Percentiles rank a stretch among this genome's conserved stretches.
Conservation (phyloP, 2,329 filamentous ascomycete species). For the Sarocladiaceae sp. region DNA sequence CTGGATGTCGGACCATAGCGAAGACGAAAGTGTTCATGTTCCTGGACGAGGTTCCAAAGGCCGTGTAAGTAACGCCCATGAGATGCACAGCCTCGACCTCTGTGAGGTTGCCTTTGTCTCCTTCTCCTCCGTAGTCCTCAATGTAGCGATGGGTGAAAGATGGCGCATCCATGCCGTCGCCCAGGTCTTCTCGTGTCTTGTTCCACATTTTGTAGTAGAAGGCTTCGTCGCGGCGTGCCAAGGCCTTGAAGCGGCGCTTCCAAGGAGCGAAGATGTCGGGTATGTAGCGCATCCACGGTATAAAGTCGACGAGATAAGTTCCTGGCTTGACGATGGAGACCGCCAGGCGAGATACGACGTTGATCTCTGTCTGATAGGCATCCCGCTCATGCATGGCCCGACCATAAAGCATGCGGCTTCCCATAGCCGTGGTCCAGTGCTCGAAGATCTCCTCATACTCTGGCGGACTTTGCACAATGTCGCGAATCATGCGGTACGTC, state of each 20-base stretch:
- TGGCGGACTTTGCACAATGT: not conserved
- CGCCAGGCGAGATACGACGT: not conserved
- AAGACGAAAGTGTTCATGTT: slow-evolving; percentile 22
- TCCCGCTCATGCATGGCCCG: not conserved
- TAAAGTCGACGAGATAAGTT: slow-evolving; percentile 1
- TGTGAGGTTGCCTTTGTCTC: slow-evolving; percentile 11
- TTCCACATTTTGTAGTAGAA: slow-evolving; percentile 8
- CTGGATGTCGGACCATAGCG: slow-evolving; percentile 25
- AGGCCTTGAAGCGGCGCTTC: not conserved
- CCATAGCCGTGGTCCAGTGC: slow-evolving; percentile 8
- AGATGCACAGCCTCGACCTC: slow-evolving; percentile 23
- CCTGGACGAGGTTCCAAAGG: slow-evolving; percentile 28
- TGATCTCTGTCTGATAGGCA: not conserved
- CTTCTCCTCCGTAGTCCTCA: not conserved
- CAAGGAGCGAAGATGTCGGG: slow-evolving; percentile 4
- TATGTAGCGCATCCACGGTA: slow-evolving; percentile 5
- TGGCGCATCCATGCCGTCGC: slow-evolving; percentile 5
- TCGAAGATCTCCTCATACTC: slow-evolving; percentile 6
- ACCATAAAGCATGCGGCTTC: slow-evolving; percentile 4
- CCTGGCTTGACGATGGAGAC: slow-evolving; percentile 2
- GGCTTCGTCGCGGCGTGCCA: not conserved
- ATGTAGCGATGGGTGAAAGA: slow-evolving; percentile 11
- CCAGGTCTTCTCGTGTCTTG: slow-evolving; percentile 1
- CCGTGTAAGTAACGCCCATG: slow-evolving; percentile 26
- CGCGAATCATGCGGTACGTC: slow-evolving; percentile 5